These are phyloP conservation scores for Xerocomus amazonicus DNA, from an alignment of 1,284 basidiomycete genomes.

Conservation along the genomic window DNA sequence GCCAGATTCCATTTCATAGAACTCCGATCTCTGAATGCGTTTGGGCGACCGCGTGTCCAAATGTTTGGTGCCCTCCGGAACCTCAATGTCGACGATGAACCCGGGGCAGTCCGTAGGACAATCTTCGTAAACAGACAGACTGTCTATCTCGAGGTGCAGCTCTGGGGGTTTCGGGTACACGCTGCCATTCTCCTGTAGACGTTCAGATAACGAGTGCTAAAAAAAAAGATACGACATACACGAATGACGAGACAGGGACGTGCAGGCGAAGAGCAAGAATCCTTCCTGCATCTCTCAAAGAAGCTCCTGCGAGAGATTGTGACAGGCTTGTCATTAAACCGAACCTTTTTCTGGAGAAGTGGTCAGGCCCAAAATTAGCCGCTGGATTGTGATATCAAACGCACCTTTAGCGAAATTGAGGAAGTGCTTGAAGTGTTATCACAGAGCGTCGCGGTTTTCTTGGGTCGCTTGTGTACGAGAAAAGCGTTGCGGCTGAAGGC, in stretches of 20 bases:
- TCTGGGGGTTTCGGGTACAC: background rate
- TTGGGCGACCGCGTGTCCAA: constrained; percentile 7
- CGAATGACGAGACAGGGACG: constrained; percentile 30
- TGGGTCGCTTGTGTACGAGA: constrained; percentile 4
- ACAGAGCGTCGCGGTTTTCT: constrained; percentile 4
- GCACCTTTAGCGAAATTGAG: constrained; percentile 18
- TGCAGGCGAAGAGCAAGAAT: constrained; percentile 14
- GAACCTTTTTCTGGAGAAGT: constrained; percentile 21
- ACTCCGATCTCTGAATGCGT: constrained; percentile 21
- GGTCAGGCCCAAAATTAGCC: constrained; percentile 10
- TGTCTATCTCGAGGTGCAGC: constrained; percentile 12
- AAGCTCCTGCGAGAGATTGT: constrained; percentile 24
- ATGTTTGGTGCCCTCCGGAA: constrained; percentile 15
- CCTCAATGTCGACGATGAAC: constrained; percentile 20
- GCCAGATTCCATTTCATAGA: constrained; percentile 31
- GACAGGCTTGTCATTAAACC: constrained; percentile 27
- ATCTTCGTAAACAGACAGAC: constrained; percentile 29
- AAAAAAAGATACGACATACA: constrained; percentile 13
- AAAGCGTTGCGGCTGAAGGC: constrained; percentile 5
- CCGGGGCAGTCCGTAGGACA: constrained; percentile 23
- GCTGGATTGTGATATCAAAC: background rate
- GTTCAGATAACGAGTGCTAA: background rate
- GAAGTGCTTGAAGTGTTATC: constrained; percentile 11
- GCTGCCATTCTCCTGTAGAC: constrained; percentile 13
- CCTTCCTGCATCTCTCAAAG: constrained; percentile 15